Percentiles rank a stretch among this genome's conserved stretches.
Evolutionary conservation across 768 basidiomycete species (phyloP).

Genomic region (Macrocybe gigantea): DNA sequence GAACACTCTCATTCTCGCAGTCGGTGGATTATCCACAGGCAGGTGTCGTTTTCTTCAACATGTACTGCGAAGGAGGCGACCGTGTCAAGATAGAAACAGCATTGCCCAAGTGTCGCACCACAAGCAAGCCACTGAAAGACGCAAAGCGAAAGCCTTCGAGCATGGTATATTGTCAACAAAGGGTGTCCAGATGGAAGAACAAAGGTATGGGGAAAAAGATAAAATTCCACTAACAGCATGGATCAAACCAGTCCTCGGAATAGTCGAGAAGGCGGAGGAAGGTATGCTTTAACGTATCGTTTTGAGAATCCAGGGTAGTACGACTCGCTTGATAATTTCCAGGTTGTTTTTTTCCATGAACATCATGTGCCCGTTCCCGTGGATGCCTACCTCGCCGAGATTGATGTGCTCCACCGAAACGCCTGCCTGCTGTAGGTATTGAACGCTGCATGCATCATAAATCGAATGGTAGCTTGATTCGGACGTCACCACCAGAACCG

Average conservation of each 20-base stretch:
- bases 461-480: conserved; percentile 45
- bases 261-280: neutral
- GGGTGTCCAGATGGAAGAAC: no score
- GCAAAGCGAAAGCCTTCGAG: neutral
- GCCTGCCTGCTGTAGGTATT: conserved; percentile 38
- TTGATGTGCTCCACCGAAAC: conserved; percentile 35
- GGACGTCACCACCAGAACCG: conserved; percentile 42
- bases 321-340: conserved; percentile 33
- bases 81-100: no score
- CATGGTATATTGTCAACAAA: no score
- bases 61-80: no score
- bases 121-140: neutral
- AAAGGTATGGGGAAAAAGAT: neutral
- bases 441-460: conserved; percentile 40
- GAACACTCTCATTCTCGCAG: no score
- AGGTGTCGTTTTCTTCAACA: no score
- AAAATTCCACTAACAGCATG: no score
- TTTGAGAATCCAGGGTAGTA: conserved; percentile 31
- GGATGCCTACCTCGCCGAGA: conserved; percentile 37
- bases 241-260: neutral
- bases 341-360: conserved; percentile 48
- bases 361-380: conserved; percentile 52
- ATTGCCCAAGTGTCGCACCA: neutral
- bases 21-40: no score
- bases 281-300: conserved; percentile 1